Percentiles rank a stretch among this genome's conserved stretches.
Evolutionary conservation across 2,329 filamentous ascomycete genomes (phyloP).

Genomic region (Colletotrichum sidae): DNA sequence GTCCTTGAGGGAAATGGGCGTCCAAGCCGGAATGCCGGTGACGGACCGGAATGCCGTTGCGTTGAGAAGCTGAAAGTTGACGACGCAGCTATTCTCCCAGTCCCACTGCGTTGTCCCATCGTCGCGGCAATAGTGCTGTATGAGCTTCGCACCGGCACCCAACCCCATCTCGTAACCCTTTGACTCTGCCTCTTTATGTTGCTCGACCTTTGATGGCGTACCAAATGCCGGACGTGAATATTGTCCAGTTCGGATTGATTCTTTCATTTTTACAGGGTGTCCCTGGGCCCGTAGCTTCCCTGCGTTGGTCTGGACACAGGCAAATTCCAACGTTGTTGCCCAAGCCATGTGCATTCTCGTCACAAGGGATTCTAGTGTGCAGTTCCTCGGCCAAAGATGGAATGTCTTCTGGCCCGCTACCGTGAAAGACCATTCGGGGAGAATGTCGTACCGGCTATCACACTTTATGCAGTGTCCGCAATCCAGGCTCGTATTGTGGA

Average conservation of each 20-base stretch:
- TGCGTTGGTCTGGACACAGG: too few relatives aligned
- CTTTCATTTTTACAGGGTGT: too few relatives aligned
- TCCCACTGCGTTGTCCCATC: background rate
- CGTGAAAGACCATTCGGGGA: background rate
- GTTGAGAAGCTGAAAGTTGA: conserved; percentile 25
- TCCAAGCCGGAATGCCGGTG: background rate
- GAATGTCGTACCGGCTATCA: background rate
- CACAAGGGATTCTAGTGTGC: too few relatives aligned
- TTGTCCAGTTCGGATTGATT: background rate
- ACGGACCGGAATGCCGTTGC: conserved; percentile 2
- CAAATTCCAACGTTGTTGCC: too few relatives aligned
- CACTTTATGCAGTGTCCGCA: background rate
- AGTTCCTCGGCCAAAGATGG: too few relatives aligned
- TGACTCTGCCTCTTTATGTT: too few relatives aligned
- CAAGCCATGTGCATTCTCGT: too few relatives aligned
- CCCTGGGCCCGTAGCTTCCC: too few relatives aligned
- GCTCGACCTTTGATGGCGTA: background rate
- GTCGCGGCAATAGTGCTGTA: background rate
- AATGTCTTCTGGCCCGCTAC: too few relatives aligned
- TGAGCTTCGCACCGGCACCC: background rate
- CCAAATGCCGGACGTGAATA: background rate
- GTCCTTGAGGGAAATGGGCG: conserved; percentile 1
- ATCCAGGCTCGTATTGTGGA: background rate
- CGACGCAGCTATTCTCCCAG: conserved; percentile 1
- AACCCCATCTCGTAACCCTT: background rate